Evolutionary conservation across 2,329 filamentous ascomycete genomes (phyloP).

Genomic region (Penicillium crustosum): DNA sequence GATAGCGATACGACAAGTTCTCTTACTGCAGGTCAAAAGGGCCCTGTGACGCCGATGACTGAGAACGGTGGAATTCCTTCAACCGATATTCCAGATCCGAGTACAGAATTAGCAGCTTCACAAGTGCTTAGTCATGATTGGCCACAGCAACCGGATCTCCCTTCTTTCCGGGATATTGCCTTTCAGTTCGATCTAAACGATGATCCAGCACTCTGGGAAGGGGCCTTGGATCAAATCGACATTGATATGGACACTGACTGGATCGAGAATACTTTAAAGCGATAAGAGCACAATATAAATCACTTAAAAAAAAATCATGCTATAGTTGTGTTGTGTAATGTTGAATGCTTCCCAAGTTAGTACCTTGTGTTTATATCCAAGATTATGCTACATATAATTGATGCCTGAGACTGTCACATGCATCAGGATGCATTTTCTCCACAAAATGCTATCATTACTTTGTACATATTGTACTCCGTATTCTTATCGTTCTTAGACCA

Average conservation of each 20-base stretch:
- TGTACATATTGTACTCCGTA: too few species aligned
- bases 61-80: constrained; percentile 15
- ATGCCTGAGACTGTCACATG: not conserved
- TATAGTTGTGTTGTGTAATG: not conserved
- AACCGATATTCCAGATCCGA: not conserved
- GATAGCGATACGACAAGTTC: constrained; percentile 2
- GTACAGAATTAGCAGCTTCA: not conserved
- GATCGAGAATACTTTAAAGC: constrained; percentile 35
- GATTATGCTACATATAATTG: not conserved
- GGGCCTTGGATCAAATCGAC: constrained; percentile 41
- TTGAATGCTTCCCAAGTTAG: too few species aligned
- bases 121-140: constrained; percentile 16
- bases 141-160: constrained; percentile 21
- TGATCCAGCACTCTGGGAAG: constrained; percentile 45
- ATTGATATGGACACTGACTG: constrained; percentile 46
- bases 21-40: not conserved
- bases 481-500: not conserved
- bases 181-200: constrained; percentile 40
- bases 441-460: not conserved
- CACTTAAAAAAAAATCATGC: not conserved
- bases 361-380: not conserved
- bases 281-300: constrained; percentile 10
- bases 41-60: constrained; percentile 18
- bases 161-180: constrained; percentile 33
- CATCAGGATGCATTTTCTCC: not conserved